phyloP scores from a whole-genome alignment of 148 eudicot species.

The Amaranthus palmeri region DNA sequence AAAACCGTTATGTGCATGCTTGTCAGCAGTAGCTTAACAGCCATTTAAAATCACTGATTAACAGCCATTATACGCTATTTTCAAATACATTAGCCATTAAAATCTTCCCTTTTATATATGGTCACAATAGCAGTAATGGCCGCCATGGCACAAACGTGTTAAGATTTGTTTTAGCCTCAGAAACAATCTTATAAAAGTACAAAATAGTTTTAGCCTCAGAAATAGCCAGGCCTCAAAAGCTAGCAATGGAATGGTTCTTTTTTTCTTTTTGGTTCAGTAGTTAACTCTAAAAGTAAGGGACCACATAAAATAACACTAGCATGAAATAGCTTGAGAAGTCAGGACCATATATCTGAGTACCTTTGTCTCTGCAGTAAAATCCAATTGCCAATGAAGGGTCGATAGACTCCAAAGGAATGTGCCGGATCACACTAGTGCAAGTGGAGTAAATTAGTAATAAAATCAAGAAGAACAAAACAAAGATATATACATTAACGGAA shows the following conservation, averaged over 20 bases:
- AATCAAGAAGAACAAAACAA: neutral
- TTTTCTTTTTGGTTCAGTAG: neutral
- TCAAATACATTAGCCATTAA: no score
- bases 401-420: slow-evolving; percentile 70
- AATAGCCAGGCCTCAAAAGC: neutral
- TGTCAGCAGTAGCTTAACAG: no score
- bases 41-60: no score
- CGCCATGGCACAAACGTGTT: no score
- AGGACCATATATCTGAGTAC: slow-evolving; percentile 24
- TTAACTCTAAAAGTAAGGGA: neutral
- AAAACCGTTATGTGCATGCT: no score
- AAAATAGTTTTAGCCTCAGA: neutral
- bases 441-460: slow-evolving; percentile 18
- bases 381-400: slow-evolving; percentile 95
- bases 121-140: no score
- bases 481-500: slow-evolving; percentile 1
- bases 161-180: neutral
- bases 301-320: neutral
- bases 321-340: neutral
- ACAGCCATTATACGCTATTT: no score
- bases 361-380: slow-evolving; percentile 82
- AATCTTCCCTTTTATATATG: no score
- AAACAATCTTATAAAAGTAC: neutral
- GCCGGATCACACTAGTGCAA: slow-evolving; percentile 53
- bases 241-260: no score